Percentiles rank a stretch among this genome's conserved stretches.
Evolutionary conservation across 2,329 filamentous ascomycete genomes (phyloP).

Genomic region (Penicillium sp.): DNA sequence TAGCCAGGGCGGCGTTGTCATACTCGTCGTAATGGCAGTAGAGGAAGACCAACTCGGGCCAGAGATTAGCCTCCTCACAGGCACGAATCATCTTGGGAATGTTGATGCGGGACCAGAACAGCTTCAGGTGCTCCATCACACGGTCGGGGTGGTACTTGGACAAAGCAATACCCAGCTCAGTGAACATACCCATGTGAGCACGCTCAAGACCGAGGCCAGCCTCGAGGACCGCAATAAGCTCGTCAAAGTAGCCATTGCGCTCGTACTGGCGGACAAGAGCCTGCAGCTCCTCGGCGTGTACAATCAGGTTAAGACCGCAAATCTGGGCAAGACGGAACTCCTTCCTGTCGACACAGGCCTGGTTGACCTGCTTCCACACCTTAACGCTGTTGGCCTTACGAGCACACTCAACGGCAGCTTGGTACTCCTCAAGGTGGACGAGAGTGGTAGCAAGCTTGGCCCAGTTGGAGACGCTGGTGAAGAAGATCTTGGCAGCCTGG

Average conservation of each 20-base stretch:
- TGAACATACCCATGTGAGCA: slow-evolving; percentile 97
- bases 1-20: slow-evolving; percentile 93
- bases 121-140: slow-evolving; percentile 97
- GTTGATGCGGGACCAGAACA: slow-evolving; percentile 98
- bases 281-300: slow-evolving; percentile 93
- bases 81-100: slow-evolving; percentile 95
- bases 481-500: slow-evolving; percentile 98
- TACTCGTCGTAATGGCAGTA: slow-evolving; percentile 99
- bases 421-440: slow-evolving; percentile 96
- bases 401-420: slow-evolving; percentile 94
- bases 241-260: slow-evolving; percentile 95
- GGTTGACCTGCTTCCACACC: slow-evolving; percentile 98
- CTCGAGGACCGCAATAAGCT: slow-evolving; percentile 91
- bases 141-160: slow-evolving; percentile 94
- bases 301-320: slow-evolving; percentile 95
- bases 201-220: slow-evolving; percentile 91
- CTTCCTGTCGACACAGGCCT: slow-evolving; percentile 94
- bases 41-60: slow-evolving; percentile 96
- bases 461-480: slow-evolving; percentile 98
- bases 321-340: slow-evolving; percentile 99
- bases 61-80: slow-evolving; percentile 91
- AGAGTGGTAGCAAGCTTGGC: slow-evolving; percentile 96
- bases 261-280: slow-evolving; percentile 96
- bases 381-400: slow-evolving; percentile 99
- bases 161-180: slow-evolving; percentile 85